These are phyloP conservation scores for Saccharum officinarum DNA, from an alignment of 176 grass and related monocot species.

Conservation along the genomic window DNA sequence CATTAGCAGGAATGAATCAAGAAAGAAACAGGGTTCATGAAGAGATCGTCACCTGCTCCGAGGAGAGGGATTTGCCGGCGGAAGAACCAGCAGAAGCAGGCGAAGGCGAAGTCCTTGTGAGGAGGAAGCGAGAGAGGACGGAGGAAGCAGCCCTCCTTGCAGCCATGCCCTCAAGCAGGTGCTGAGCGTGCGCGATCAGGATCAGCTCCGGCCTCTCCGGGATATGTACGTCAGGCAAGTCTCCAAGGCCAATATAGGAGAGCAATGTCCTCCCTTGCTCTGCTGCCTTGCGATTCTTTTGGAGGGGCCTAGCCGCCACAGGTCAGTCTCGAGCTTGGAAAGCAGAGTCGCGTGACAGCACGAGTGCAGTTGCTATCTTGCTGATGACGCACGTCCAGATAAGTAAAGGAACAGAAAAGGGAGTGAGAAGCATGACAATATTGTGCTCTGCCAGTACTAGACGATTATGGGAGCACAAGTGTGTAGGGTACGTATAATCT, in stretches of 20 bases:
- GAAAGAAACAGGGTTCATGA: background rate
- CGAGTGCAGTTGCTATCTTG: background rate
- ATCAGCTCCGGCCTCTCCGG: background rate
- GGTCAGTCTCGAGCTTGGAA: background rate
- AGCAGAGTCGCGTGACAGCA: background rate
- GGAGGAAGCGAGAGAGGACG: conserved; percentile 45
- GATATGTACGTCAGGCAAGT: background rate
- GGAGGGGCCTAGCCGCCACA: conserved; percentile 12
- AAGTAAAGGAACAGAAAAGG: background rate
- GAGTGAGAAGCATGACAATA: background rate
- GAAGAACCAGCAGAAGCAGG: conserved; percentile 16
- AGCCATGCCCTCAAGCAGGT: conserved; percentile 46
- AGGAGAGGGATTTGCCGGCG: background rate
- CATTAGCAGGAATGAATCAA: background rate
- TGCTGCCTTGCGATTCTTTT: conserved; percentile 16
- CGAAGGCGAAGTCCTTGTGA: background rate
- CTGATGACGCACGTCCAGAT: background rate
- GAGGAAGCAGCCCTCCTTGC: conserved; percentile 61
- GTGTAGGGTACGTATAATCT: background rate
- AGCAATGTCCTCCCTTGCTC: background rate
- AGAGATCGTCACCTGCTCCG: conserved; percentile 45
- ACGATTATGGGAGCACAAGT: background rate
- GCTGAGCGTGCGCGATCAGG: background rate
- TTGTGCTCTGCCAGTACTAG: conserved; percentile 9
- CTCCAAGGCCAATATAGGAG: background rate